Evolutionary conservation across 2,329 filamentous ascomycete genomes (phyloP).

Genomic region (Huntiella decipiens): DNA sequence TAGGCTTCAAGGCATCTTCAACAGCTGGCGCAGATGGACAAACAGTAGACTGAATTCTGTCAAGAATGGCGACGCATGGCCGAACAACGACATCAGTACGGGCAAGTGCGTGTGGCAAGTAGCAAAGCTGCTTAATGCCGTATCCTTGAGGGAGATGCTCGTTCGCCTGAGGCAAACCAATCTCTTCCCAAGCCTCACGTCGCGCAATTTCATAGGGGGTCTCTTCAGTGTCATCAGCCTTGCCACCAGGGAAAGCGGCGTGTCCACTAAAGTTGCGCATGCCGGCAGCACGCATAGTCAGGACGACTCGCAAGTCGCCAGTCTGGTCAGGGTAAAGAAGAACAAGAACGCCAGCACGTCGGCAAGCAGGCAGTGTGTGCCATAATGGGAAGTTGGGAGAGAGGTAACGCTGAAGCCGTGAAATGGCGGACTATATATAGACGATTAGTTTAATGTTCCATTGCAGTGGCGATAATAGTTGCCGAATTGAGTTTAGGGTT

Average conservation of each 20-base stretch:
- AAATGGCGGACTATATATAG: constrained; percentile 32
- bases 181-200: constrained; percentile 82
- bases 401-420: constrained; percentile 39
- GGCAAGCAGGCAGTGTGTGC: constrained; percentile 40
- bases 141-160: constrained; percentile 55
- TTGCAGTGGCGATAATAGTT: not conserved
- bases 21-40: constrained; percentile 13
- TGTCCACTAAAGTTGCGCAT: constrained; percentile 60
- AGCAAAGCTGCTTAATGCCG: constrained; percentile 69
- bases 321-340: constrained; percentile 69
- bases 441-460: not conserved
- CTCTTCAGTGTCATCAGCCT: constrained; percentile 38
- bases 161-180: constrained; percentile 63
- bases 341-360: constrained; percentile 72
- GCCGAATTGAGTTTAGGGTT: not conserved
- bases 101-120: constrained; percentile 58
- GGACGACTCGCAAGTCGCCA: constrained; percentile 57
- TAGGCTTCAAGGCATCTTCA: constrained; percentile 49
- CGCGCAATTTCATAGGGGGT: constrained; percentile 65
- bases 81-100: constrained; percentile 55
- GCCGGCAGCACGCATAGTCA: constrained; percentile 47
- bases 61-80: constrained; percentile 61
- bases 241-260: constrained; percentile 70
- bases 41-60: constrained; percentile 27
- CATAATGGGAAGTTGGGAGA: constrained; percentile 42